Evolutionary conservation across 1,139 yeast genomes (phyloP), one percentile per base, ranked within the genome.

Genomic region (Suhomyces ambrosiae): DNA sequence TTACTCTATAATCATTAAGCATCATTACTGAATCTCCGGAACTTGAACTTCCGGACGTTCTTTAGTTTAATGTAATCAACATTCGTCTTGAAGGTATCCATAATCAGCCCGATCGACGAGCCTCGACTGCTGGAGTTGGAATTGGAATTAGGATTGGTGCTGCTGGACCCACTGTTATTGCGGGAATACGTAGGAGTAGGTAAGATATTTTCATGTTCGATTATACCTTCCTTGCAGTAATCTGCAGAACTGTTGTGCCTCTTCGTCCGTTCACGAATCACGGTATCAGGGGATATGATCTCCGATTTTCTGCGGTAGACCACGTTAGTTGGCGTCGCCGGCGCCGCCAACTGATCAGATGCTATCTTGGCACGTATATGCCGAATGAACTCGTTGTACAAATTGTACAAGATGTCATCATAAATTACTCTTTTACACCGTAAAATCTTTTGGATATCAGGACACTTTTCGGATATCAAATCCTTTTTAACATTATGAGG

Each of bases 391-490:
- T 65, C 71, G 45, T 58, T 54, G 47, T 61, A 67, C 33, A 61
- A 58, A 43, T 64, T 69, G 35, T 52, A 48, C 27, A 67, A 58
- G 9, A 67, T 46, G 19, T 50, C 53, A 39, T 68, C 71, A 45
- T 56, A 58, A 3, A 64, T 58, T 23, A 59, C 49, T 37, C 52
- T 50, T 30, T 52, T 56, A 58, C 60, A 40, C 51, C 40, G 40
- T 7, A 33, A 18, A n/a, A 48, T 30, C 15, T 37, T 17, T 11
- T 35, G 37, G 2, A 29, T 7, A n/a, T 32, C 40, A 4, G 63
- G 63, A 5, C 47, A 32, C 13, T 37, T 44, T 10, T 44, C 40
- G 14, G 40, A 41, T 33, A 29, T 31, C 22, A 54, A 45, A 19
- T 33, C 38, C 26, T 45, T 44, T 33, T 50, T 56, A 23, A 58